Evolutionary conservation across 192 early-diverging fungal species (phyloP).

Genomic region (Coemansia sp.): DNA sequence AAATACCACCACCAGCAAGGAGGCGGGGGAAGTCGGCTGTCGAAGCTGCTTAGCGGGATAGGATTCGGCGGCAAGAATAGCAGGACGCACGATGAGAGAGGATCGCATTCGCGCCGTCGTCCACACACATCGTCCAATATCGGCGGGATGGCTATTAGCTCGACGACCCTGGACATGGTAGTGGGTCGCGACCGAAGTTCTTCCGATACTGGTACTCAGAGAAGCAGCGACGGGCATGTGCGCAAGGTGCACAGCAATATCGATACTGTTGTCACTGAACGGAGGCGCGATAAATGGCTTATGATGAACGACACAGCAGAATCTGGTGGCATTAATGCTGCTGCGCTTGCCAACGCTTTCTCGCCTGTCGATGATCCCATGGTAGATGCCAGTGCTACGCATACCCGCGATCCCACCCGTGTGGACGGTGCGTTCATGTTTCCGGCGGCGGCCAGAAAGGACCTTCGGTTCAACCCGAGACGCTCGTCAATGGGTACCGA

Average conservation of each 20-base stretch:
- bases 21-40: slow-evolving; percentile 13
- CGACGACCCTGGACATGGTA: not conserved
- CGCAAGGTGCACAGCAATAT: slow-evolving; percentile 32
- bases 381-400: not conserved
- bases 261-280: slow-evolving; percentile 6
- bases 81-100: not conserved
- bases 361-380: not conserved
- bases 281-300: slow-evolving; percentile 4
- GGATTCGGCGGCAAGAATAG: slow-evolving; percentile 14
- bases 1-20: too few relatives aligned
- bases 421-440: not conserved
- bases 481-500: slow-evolving; percentile 1
- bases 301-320: not conserved
- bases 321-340: not conserved
- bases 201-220: slow-evolving; percentile 16
- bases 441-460: not conserved
- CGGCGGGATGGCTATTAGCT: slow-evolving; percentile 15
- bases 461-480: slow-evolving; percentile 2
- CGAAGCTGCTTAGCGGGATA: slow-evolving; percentile 21
- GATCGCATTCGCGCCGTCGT: not conserved
- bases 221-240: slow-evolving; percentile 5
- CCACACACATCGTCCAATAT: not conserved
- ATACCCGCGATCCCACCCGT: not conserved
- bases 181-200: slow-evolving; percentile 25
- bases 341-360: not conserved